These are phyloP conservation scores for Macrolepiota albuminosa DNA, from an alignment of 768 basidiomycete species.

Conservation along the genomic window DNA sequence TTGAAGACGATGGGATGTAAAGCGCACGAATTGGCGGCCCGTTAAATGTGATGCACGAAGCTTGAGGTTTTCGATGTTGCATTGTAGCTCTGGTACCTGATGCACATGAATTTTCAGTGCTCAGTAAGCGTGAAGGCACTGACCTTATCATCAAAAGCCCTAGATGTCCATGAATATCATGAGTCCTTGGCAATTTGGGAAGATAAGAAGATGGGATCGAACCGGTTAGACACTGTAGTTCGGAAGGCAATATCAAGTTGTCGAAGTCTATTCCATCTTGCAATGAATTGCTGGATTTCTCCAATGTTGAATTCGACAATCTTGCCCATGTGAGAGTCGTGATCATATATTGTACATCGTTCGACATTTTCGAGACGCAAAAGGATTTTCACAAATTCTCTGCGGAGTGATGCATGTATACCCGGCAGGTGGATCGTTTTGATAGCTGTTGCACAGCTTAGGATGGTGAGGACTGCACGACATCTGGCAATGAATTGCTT, in stretches of 20 bases:
- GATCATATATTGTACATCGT: constrained; percentile 5
- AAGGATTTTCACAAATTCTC: constrained; percentile 1
- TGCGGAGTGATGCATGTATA: constrained; percentile 3
- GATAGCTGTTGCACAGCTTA: constrained; percentile 4
- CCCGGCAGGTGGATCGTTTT: neutral
- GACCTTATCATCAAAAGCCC: constrained; percentile 5
- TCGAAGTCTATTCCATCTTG: neutral
- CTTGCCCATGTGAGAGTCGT: constrained; percentile 4
- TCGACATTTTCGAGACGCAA: neutral
- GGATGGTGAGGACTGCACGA: constrained; percentile 4
- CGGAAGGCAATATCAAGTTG: constrained; percentile 1
- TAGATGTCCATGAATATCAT: neutral
- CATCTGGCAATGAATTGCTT: constrained; percentile 2
- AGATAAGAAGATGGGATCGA: neutral
- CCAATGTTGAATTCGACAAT: constrained; percentile 3
- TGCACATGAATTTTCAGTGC: neutral
- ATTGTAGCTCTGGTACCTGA: constrained; percentile 2
- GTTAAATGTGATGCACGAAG: constrained; percentile 3
- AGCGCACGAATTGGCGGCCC: constrained; percentile 5
- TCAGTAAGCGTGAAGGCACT: neutral
- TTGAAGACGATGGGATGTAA: neutral
- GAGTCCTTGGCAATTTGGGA: neutral
- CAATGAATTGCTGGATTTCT: constrained; percentile 6
- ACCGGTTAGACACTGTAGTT: constrained; percentile 4
- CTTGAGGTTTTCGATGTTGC: neutral